Evolutionary conservation across 2,329 filamentous ascomycete species (phyloP).

Genomic region (Teratosphaeria viscida): DNA sequence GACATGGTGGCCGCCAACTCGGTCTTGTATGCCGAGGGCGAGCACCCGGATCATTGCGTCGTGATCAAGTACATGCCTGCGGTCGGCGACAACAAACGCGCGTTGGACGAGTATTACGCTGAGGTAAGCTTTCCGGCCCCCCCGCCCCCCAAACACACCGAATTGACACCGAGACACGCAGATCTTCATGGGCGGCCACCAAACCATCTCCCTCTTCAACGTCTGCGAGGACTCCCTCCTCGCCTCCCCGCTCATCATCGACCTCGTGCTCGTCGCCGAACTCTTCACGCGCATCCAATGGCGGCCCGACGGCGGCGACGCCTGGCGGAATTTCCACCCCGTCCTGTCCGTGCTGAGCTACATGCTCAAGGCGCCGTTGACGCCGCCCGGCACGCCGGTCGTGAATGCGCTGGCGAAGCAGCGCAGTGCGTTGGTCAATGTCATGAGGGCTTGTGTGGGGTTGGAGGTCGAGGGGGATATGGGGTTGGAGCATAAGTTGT

Average conservation of each 20-base stretch:
- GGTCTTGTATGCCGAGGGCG: slow-evolving; percentile 79
- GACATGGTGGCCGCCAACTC: slow-evolving; percentile 98
- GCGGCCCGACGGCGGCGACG: slow-evolving; percentile 51
- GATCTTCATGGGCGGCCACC: slow-evolving; percentile 97
- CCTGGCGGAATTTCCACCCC: slow-evolving; percentile 91
- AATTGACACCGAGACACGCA: neutral
- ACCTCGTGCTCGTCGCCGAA: slow-evolving; percentile 84
- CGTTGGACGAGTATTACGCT: slow-evolving; percentile 96
- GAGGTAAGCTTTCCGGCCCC: slow-evolving; percentile 38
- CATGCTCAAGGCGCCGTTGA: slow-evolving; percentile 95
- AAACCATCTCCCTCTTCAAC: slow-evolving; percentile 97
- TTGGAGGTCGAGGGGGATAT: slow-evolving; percentile 97
- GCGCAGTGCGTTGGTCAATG: slow-evolving; percentile 87
- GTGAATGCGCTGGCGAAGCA: slow-evolving; percentile 95
- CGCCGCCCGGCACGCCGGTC: slow-evolving; percentile 87
- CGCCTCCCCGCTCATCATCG: slow-evolving; percentile 92
- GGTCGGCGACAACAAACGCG: slow-evolving; percentile 97
- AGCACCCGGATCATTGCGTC: slow-evolving; percentile 96
- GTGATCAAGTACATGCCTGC: slow-evolving; percentile 99
- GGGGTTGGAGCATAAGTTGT: slow-evolving; percentile 97
- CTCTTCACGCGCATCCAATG: slow-evolving; percentile 98
- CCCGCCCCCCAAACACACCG: neutral
- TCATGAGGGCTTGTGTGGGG: slow-evolving; percentile 95
- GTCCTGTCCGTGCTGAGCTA: slow-evolving; percentile 96
- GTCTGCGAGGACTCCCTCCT: slow-evolving; percentile 97